Base-by-base conservation (phyloP, 495 filamentous ascomycete genomes). In the Letharia columbiana region DNA sequence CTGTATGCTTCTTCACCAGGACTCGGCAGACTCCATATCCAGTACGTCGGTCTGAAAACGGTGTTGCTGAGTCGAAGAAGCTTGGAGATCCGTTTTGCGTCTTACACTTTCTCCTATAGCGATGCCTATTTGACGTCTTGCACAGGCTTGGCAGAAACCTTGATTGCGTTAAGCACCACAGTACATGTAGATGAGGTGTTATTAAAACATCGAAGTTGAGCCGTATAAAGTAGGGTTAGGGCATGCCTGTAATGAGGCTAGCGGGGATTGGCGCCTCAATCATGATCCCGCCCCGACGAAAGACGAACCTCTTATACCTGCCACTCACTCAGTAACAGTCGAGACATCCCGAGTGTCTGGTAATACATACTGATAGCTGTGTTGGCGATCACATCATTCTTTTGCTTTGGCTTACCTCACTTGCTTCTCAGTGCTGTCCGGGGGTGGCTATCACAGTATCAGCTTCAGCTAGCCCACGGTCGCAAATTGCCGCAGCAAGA, bases 401-500 rank as follows among this genome's bases (percentile, higher is more conserved):
- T 58, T 39, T 23, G 44, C 52, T 58, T 44, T 47, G 56, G 42
- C 41, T 31, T 44, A 28, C 31, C 23, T 60, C 41, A 60, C 20
- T 54, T 61, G 44, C n/a, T 66, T 41, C 47, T 62, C 58, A 66
- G 20, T 37, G 7, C 8, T 54, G 45, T 17, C 28, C 20, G 37
- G 64, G 17, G 37, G 9, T 42, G 58, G 35, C 41, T 56, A 40
- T 44, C 44, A 61, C 39, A 18, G 58, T 61, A 58, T 66, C 64
- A 66, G 59, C 64, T 62, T 40, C 52, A 60, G 57, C 57, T 61
- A 65, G 56, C 57, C 41, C 56, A 66, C 64, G 58, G 64, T 66
- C 64, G 64, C 64, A 66, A 66, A 61, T 57, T 66, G 64, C 64
- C 59, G 64, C 64, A 66, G 64, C 64, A 61, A 47, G 60, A 52